These are phyloP conservation scores for Pseudogymnoascus sp. DNA, from an alignment of 2,329 filamentous ascomycete genomes.

Conservation along the genomic window DNA sequence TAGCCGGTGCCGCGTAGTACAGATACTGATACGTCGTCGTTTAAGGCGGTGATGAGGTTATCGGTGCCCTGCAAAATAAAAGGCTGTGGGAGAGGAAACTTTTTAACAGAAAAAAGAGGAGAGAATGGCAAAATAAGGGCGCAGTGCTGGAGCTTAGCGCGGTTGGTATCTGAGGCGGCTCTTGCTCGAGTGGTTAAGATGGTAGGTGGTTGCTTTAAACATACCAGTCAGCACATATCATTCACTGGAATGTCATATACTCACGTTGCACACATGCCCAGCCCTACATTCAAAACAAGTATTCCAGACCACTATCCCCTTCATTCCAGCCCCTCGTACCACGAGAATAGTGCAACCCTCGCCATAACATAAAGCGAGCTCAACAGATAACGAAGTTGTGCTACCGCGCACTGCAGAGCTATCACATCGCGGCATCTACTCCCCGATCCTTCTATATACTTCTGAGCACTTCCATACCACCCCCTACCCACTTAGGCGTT, in stretches of 20 bases:
- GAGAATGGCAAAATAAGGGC: not conserved
- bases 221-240: not conserved
- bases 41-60: not conserved
- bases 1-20: not conserved
- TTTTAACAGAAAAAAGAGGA: not conserved
- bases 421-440: not conserved
- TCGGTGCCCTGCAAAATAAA: not conserved
- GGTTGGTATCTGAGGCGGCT: not conserved
- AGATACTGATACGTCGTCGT: not conserved
- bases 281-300: not conserved
- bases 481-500: not conserved
- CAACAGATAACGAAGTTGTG: not conserved
- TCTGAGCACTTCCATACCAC: not conserved
- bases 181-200: not conserved
- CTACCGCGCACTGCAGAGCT: not conserved
- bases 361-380: not conserved
- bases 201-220: not conserved
- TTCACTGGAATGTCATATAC: not conserved
- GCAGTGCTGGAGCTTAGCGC: too few species aligned
- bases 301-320: not conserved
- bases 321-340: not conserved
- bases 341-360: not conserved
- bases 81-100: not conserved
- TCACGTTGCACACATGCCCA: not conserved
- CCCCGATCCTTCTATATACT: not conserved